Percentiles rank a stretch among this genome's conserved stretches.
These are phyloP conservation scores for Fusarium falciforme DNA, from an alignment of 2,329 filamentous ascomycete genomes.

Conservation along the genomic window DNA sequence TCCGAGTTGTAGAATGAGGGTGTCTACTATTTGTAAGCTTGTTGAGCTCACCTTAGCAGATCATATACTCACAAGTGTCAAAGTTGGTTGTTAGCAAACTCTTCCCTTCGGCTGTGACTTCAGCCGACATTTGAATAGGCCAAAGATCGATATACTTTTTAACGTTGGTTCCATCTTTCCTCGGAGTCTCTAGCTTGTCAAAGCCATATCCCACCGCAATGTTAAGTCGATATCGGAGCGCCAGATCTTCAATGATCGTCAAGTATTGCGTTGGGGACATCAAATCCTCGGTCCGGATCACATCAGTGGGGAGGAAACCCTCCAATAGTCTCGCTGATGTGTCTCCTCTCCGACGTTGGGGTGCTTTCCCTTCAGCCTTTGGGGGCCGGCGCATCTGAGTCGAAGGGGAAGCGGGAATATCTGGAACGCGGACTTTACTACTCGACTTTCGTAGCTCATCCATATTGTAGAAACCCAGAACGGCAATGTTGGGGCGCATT, in stretches of 20 bases:
- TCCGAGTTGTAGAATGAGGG: conserved; percentile 86
- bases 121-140: conserved; percentile 94
- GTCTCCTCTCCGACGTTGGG: conserved; percentile 60
- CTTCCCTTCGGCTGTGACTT: conserved; percentile 75
- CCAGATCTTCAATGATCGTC: conserved; percentile 84
- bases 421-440: conserved; percentile 68
- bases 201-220: conserved; percentile 88
- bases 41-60: neutral
- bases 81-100: conserved; percentile 87
- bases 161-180: conserved; percentile 64
- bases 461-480: conserved; percentile 84
- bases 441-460: conserved; percentile 75
- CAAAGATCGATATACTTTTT: conserved; percentile 90
- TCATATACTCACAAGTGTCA: conserved; percentile 78
- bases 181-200: conserved; percentile 78
- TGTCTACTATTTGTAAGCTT: conserved; percentile 57
- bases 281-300: conserved; percentile 74
- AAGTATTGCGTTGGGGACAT: conserved; percentile 81
- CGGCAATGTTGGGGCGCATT: conserved; percentile 89
- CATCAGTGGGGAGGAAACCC: conserved; percentile 74
- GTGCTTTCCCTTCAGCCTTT: conserved; percentile 47
- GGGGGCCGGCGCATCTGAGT: conserved; percentile 46
- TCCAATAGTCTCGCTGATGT: conserved; percentile 67
- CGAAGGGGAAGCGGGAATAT: conserved; percentile 53
- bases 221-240: conserved; percentile 82